phyloP scores from a whole-genome alignment of 2,329 filamentous ascomycete genomes.

The Grosmannia serpens region DNA sequence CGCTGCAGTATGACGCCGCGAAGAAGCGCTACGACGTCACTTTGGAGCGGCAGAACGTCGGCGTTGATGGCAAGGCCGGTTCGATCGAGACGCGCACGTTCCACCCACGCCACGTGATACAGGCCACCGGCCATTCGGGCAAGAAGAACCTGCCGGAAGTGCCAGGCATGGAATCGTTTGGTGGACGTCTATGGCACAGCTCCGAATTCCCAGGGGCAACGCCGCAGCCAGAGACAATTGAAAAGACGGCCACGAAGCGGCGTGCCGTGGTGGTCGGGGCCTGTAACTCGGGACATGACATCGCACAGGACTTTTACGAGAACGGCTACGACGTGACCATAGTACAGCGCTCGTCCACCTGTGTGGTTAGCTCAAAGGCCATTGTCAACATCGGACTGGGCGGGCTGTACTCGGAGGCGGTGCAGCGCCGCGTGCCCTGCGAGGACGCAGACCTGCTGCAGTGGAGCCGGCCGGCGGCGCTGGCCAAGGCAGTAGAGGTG shows the following conservation, averaged over 20 bases:
- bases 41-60: slow-evolving; percentile 34
- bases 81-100: slow-evolving; percentile 39
- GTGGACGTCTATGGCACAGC: slow-evolving; percentile 44
- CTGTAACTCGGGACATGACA: slow-evolving; percentile 49
- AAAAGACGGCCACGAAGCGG: slow-evolving; percentile 24
- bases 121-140: slow-evolving; percentile 57
- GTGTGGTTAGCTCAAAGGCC: slow-evolving; percentile 36
- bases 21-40: slow-evolving; percentile 42
- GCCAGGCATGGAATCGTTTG: slow-evolving; percentile 40
- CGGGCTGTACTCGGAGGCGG: slow-evolving; percentile 24
- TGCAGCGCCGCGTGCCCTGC: slow-evolving; percentile 27
- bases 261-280: slow-evolving; percentile 45
- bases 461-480: slow-evolving; percentile 35
- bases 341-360: slow-evolving; percentile 46
- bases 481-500: slow-evolving; percentile 39
- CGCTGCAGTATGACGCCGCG: slow-evolving; percentile 37
- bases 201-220: slow-evolving; percentile 36
- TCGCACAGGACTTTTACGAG: slow-evolving; percentile 46
- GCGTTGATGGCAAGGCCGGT: slow-evolving; percentile 16
- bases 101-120: slow-evolving; percentile 51
- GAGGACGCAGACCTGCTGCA: slow-evolving; percentile 46
- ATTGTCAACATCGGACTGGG: slow-evolving; percentile 32
- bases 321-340: slow-evolving; percentile 48
- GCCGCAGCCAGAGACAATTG: slow-evolving; percentile 6
- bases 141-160: slow-evolving; percentile 50